phyloP scores from a whole-genome alignment of 176 grass and related monocot species.

The Bolboschoenus planiculmis region DNA sequence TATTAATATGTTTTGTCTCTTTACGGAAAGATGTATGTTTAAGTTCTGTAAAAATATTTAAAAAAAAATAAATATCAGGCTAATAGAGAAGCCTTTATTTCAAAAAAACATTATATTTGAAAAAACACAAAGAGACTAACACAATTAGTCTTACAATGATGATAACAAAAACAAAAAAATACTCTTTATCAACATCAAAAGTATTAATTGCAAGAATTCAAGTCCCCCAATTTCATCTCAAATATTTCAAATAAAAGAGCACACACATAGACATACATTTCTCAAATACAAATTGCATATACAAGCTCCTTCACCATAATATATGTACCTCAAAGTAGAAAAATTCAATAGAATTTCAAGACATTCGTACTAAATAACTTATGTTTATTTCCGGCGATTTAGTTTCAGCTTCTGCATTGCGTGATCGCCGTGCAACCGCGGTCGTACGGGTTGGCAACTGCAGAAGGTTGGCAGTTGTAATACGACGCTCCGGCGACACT shows the following conservation, averaged over 20 bases:
- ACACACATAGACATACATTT: slow-evolving; percentile 2
- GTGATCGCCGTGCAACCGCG: slow-evolving; percentile 49
- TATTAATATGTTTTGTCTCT: too few species aligned
- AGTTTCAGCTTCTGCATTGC: slow-evolving; percentile 34
- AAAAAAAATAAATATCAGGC: too few species aligned
- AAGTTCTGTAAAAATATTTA: too few species aligned
- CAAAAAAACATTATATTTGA: too few species aligned
- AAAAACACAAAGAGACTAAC: too few species aligned
- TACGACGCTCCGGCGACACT: slow-evolving; percentile 32
- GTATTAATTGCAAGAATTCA: not conserved
- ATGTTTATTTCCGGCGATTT: too few species aligned
- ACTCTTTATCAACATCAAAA: not conserved
- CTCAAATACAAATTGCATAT: not conserved
- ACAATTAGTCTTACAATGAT: not conserved
- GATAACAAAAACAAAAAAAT: not conserved
- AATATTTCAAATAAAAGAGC: not conserved
- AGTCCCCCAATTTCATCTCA: not conserved
- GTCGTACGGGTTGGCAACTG: slow-evolving; percentile 41
- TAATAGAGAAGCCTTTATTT: too few species aligned
- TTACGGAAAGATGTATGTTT: too few species aligned
- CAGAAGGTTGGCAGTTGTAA: slow-evolving; percentile 56
- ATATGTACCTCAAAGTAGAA: not conserved
- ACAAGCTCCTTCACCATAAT: not conserved
- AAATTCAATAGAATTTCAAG: not conserved
- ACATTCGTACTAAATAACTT: too few species aligned